These are phyloP conservation scores for Hippophae rhamnoides DNA, from an alignment of 306 rosid genomes.

Conservation along the genomic window DNA sequence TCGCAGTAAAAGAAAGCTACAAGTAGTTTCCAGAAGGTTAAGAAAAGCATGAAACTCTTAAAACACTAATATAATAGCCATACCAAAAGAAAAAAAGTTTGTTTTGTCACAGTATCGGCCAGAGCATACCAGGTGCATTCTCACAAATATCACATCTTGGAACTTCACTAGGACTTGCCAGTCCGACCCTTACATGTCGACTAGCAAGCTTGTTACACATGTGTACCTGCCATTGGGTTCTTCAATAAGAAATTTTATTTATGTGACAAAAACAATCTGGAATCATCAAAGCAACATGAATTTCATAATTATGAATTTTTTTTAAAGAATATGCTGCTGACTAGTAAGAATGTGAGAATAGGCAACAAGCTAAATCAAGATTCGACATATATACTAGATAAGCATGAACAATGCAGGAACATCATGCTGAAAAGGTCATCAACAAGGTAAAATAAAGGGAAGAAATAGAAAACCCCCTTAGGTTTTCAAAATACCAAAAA, in stretches of 20 bases:
- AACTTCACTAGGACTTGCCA: slow-evolving; percentile 87
- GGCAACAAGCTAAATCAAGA: neutral
- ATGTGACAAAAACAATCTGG: slow-evolving; percentile 11
- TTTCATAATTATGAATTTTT: slow-evolving; percentile 4
- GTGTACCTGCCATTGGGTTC: slow-evolving; percentile 59
- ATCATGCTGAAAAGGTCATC: too few species aligned
- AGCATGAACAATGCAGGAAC: too few species aligned
- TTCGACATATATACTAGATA: neutral
- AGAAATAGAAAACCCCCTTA: too few species aligned
- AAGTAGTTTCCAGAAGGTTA: slow-evolving; percentile 23
- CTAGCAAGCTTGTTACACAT: slow-evolving; percentile 96
- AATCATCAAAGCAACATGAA: slow-evolving; percentile 12
- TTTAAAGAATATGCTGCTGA: neutral
- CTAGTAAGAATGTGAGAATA: neutral
- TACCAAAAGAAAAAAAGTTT: neutral
- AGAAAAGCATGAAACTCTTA: slow-evolving; percentile 17
- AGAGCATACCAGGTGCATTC: slow-evolving; percentile 75
- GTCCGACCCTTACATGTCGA: slow-evolving; percentile 93
- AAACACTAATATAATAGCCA: neutral
- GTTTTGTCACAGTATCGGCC: neutral
- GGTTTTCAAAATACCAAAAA: too few species aligned
- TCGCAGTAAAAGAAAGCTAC: slow-evolving; percentile 98
- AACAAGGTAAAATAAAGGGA: too few species aligned
- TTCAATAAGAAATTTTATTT: slow-evolving; percentile 10
- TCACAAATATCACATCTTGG: slow-evolving; percentile 92